These are phyloP conservation scores for Globisporangium emineosum DNA, from an alignment of 352 stramenopile species.

Conservation along the genomic window DNA sequence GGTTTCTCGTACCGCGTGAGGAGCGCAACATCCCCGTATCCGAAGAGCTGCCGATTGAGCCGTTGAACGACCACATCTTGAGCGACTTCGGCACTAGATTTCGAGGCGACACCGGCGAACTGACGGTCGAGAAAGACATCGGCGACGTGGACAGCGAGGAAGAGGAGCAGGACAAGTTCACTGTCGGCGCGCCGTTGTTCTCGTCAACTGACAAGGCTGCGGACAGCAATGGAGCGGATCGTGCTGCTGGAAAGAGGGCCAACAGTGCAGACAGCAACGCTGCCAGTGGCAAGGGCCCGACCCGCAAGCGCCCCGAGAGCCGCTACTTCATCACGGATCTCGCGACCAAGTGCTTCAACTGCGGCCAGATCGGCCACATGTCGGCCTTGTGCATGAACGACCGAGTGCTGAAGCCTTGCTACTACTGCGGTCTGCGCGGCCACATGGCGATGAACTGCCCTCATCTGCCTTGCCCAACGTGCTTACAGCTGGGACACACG, in stretches of 20 bases:
- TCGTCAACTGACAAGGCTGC: slow-evolving; percentile 12
- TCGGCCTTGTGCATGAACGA: slow-evolving; percentile 75
- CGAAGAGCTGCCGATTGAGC: slow-evolving; percentile 66
- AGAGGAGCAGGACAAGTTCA: slow-evolving; percentile 29
- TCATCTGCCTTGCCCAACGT: slow-evolving; percentile 64
- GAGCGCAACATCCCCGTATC: slow-evolving; percentile 49
- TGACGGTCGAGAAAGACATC: slow-evolving; percentile 48
- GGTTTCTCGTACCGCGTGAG: slow-evolving; percentile 61
- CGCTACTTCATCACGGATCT: slow-evolving; percentile 83
- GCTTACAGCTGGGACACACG: slow-evolving; percentile 68
- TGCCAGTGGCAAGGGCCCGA: slow-evolving; percentile 18
- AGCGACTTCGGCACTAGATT: slow-evolving; percentile 77
- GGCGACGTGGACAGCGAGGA: slow-evolving; percentile 24
- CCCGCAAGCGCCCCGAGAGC: slow-evolving; percentile 56
- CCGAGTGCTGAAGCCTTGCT: slow-evolving; percentile 64
- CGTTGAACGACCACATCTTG: slow-evolving; percentile 83
- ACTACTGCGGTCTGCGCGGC: slow-evolving; percentile 74
- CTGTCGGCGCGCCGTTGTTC: slow-evolving; percentile 57
- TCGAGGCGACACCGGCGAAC: slow-evolving; percentile 43
- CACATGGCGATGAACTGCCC: slow-evolving; percentile 70
- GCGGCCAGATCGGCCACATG: slow-evolving; percentile 76
- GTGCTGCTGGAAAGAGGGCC: slow-evolving; percentile 21
- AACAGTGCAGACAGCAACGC: slow-evolving; percentile 21
- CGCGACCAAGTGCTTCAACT: slow-evolving; percentile 84
- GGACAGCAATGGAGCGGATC: slow-evolving; percentile 12